phyloP scores from a whole-genome alignment of 768 basidiomycete genomes.

The Lactifluus piperatus region DNA sequence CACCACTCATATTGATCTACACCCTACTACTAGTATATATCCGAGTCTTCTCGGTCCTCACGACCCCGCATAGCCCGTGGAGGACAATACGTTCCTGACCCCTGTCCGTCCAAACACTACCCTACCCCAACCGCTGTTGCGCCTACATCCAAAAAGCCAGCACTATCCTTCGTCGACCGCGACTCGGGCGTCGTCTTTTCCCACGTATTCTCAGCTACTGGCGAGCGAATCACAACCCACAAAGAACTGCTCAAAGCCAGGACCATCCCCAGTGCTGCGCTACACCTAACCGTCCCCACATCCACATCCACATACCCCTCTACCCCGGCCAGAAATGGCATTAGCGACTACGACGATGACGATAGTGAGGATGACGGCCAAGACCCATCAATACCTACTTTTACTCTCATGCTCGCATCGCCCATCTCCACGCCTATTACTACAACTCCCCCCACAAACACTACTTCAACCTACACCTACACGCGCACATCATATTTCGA shows the following conservation, averaged over 20 bases:
- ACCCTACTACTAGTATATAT: neutral
- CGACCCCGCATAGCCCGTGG: neutral
- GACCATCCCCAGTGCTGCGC: neutral
- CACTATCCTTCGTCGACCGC: neutral
- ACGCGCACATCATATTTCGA: neutral
- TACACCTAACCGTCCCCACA: neutral
- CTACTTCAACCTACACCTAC: neutral
- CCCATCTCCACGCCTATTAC: neutral
- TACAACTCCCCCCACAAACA: neutral
- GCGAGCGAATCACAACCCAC: neutral
- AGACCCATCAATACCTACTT: no score
- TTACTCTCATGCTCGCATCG: neutral
- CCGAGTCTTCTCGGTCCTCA: neutral
- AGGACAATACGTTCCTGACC: neutral
- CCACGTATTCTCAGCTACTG: neutral
- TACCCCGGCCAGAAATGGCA: neutral
- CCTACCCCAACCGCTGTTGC: neutral
- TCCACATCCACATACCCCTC: neutral
- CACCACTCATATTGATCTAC: neutral
- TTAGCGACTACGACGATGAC: no score
- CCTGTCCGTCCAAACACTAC: neutral
- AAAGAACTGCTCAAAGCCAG: neutral
- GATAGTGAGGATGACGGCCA: no score
- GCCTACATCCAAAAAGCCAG: no score
- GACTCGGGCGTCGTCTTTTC: slow-evolving; percentile 3